phyloP scores from a whole-genome alignment of 148 eudicot species.

The Nepenthes gracilis region DNA sequence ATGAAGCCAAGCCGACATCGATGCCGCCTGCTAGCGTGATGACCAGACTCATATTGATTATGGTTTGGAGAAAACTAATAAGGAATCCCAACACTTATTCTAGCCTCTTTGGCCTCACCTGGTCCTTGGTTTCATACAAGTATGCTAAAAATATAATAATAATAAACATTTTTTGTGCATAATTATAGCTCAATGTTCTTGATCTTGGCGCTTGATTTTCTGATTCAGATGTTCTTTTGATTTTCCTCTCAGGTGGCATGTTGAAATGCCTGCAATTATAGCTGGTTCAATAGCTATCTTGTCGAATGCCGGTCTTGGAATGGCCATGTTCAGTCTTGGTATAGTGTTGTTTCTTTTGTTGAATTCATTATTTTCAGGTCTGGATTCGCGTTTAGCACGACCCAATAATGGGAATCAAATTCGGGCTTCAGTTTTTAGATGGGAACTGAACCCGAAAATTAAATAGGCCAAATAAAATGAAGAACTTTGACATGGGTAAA shows the following conservation, averaged over 20 bases:
- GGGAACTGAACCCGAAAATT: no score
- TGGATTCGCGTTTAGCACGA: no score
- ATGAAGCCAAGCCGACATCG: constrained; percentile 36
- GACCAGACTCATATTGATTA: constrained; percentile 66
- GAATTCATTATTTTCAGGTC: no score
- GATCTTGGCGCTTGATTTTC: neutral
- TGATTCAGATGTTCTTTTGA: neutral
- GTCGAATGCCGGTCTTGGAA: constrained; percentile 81
- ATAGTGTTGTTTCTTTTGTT: neutral
- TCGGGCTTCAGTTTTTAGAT: no score
- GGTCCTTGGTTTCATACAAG: constrained; percentile 78
- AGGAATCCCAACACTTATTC: constrained; percentile 82
- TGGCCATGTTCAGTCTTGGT: constrained; percentile 97
- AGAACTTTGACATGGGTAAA: no score
- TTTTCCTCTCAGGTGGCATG: constrained; percentile 29
- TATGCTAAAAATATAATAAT: constrained; percentile 7
- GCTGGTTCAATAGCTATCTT: constrained; percentile 63
- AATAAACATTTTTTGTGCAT: no score
- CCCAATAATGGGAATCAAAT: no score
- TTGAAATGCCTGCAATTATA: constrained; percentile 68
- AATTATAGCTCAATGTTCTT: neutral
- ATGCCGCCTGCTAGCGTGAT: constrained; percentile 80
- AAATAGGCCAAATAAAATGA: no score
- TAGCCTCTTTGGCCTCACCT: constrained; percentile 64
- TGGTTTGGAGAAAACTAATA: constrained; percentile 86